Evolutionary conservation across 148 eudicot species (phyloP).

Genomic region (Nepenthes mirabilis): DNA sequence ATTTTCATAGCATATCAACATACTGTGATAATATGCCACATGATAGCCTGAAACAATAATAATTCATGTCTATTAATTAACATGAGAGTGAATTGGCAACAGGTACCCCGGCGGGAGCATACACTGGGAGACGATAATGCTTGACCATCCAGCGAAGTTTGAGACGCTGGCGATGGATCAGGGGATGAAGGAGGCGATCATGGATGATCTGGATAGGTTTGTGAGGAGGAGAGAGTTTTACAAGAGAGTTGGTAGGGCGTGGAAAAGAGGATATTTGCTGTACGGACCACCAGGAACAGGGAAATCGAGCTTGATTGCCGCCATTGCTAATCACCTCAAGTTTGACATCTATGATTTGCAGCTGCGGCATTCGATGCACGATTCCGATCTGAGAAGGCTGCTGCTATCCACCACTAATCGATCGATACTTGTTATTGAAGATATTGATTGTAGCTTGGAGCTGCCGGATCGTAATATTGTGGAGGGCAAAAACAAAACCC

Average conservation of each 20-base stretch:
- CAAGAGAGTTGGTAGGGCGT: constrained; percentile 20
- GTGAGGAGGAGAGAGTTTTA: constrained; percentile 20
- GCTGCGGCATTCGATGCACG: constrained; percentile 1
- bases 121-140: constrained; percentile 15
- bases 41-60: too few relatives aligned
- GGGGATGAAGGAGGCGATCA: constrained; percentile 7
- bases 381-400: constrained; percentile 11
- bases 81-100: background rate
- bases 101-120: too few relatives aligned
- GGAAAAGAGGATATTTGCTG: constrained; percentile 32
- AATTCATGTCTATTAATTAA: too few relatives aligned
- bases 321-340: constrained; percentile 29
- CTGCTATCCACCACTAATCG: constrained; percentile 13
- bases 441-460: constrained; percentile 22
- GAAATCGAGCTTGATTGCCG: constrained; percentile 30
- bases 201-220: constrained; percentile 26
- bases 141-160: constrained; percentile 27
- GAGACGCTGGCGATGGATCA: constrained; percentile 28
- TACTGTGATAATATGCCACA: too few relatives aligned
- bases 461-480: background rate
- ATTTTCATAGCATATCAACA: background rate
- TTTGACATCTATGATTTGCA: constrained; percentile 27
- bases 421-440: constrained; percentile 29
- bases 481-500: background rate
- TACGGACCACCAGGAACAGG: constrained; percentile 39